Percentiles rank a stretch among this genome's conserved stretches.
Conservation (phyloP, 2,329 filamentous ascomycete genomes). For the Ascochyta rabiei region DNA sequence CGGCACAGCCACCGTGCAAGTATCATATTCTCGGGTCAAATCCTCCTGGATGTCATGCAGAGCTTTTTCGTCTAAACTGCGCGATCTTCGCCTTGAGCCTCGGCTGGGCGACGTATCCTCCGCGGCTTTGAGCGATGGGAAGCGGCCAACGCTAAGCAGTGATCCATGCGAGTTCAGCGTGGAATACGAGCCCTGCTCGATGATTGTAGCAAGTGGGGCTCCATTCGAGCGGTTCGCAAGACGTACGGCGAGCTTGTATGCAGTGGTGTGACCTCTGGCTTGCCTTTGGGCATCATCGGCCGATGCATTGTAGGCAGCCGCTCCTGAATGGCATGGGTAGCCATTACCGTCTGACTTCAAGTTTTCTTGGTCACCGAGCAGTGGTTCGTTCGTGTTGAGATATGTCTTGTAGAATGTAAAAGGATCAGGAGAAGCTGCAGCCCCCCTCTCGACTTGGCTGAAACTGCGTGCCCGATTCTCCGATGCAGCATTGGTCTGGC, state of each 20-base stretch:
- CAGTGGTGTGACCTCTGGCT: constrained; percentile 23
- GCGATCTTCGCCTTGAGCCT: constrained; percentile 20
- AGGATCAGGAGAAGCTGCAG: constrained; percentile 21
- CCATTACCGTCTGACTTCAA: constrained; percentile 18
- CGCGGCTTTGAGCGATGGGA: constrained; percentile 22
- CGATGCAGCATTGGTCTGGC: constrained; percentile 16
- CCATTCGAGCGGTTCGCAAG: constrained; percentile 40
- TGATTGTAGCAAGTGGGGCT: constrained; percentile 52
- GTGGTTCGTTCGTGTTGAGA: constrained; percentile 12
- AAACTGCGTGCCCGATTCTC: constrained; percentile 11
- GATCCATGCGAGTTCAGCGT: constrained; percentile 48
- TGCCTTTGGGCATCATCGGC: constrained; percentile 22
- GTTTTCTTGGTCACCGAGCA: constrained; percentile 4
- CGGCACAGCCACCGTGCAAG: not conserved
- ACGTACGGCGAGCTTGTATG: constrained; percentile 35
- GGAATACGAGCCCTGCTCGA: constrained; percentile 51
- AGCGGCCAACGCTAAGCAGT: constrained; percentile 27
- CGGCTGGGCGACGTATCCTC: constrained; percentile 25
- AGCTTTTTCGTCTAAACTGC: constrained; percentile 24
- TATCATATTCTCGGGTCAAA: constrained; percentile 16
- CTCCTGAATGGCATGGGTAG: constrained; percentile 14
- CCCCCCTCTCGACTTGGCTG: constrained; percentile 8
- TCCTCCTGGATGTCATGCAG: constrained; percentile 28
- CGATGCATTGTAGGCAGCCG: constrained; percentile 5
- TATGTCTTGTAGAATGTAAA: constrained; percentile 31